These are phyloP conservation scores for Syzygium oleosum DNA, from an alignment of 345 rosid genomes.

Conservation along the genomic window DNA sequence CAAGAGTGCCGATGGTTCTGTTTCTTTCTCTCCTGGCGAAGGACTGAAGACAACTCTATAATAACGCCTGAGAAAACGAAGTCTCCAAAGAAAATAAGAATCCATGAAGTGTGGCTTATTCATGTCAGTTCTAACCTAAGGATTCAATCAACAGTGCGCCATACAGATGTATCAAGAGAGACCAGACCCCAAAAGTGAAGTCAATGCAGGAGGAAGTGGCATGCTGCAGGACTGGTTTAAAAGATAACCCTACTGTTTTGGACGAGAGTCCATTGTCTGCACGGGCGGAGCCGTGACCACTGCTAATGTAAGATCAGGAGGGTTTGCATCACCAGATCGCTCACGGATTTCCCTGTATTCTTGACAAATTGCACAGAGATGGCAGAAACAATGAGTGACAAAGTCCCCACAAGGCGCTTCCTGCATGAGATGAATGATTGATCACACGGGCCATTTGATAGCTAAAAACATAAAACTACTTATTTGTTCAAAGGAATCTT, in stretches of 20 bases:
- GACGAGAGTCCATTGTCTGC: slow-evolving; percentile 52
- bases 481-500: neutral
- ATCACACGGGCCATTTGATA: neutral
- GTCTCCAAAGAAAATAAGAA: neutral
- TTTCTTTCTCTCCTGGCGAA: neutral
- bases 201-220: neutral
- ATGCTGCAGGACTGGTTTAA: neutral
- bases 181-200: neutral
- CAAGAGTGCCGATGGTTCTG: neutral
- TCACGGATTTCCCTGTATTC: slow-evolving; percentile 79
- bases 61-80: neutral
- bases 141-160: neutral
- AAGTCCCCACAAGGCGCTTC: slow-evolving; percentile 89
- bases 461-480: neutral
- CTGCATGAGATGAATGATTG: slow-evolving; percentile 22
- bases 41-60: neutral
- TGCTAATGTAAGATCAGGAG: slow-evolving; percentile 29
- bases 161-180: neutral
- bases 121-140: neutral
- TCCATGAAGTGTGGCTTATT: neutral
- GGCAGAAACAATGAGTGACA: slow-evolving; percentile 77
- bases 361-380: slow-evolving; percentile 89
- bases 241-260: neutral
- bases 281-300: slow-evolving; percentile 46
- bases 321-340: slow-evolving; percentile 25